Percentiles rank a stretch among this genome's conserved stretches.
Conservation (phyloP, 768 basidiomycete genomes). For the Lyophyllum semitale region DNA sequence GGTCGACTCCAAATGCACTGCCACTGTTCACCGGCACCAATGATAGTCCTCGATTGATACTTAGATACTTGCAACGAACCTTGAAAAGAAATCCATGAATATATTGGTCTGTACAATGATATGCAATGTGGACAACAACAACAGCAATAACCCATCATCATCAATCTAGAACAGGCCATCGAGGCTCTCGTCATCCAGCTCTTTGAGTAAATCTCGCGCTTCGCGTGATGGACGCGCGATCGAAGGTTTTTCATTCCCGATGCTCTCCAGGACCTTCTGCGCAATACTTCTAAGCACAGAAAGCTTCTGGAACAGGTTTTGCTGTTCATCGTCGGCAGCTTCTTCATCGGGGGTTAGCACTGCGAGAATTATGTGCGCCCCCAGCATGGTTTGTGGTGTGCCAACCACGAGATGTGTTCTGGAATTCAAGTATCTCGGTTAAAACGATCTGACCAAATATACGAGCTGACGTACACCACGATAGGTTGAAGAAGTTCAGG, state of each 20-base stretch:
- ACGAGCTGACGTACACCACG: slow-evolving; percentile 55
- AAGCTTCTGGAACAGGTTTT: slow-evolving; percentile 66
- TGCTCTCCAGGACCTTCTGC: slow-evolving; percentile 72
- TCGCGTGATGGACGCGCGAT: slow-evolving; percentile 83
- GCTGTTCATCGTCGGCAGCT: slow-evolving; percentile 32
- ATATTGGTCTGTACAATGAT: neutral
- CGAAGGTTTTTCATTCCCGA: slow-evolving; percentile 66
- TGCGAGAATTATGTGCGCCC: slow-evolving; percentile 61
- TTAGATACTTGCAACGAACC: too few species aligned
- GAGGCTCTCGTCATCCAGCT: slow-evolving; percentile 42
- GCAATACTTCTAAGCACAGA: slow-evolving; percentile 62
- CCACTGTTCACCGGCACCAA: too few species aligned
- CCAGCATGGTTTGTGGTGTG: slow-evolving; percentile 65
- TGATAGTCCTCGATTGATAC: too few species aligned
- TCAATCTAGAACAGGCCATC: slow-evolving; percentile 44
- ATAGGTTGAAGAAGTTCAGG: slow-evolving; percentile 65
- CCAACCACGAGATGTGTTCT: slow-evolving; percentile 68
- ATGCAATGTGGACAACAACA: neutral
- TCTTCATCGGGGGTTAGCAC: slow-evolving; percentile 54
- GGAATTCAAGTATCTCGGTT: slow-evolving; percentile 10
- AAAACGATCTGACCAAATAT: neutral
- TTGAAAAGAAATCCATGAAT: neutral
- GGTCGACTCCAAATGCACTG: too few species aligned
- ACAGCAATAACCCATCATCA: neutral
- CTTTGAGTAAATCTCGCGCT: slow-evolving; percentile 69